These are phyloP conservation scores for Dicorynia guianensis DNA, from an alignment of 306 rosid genomes.

Conservation along the genomic window DNA sequence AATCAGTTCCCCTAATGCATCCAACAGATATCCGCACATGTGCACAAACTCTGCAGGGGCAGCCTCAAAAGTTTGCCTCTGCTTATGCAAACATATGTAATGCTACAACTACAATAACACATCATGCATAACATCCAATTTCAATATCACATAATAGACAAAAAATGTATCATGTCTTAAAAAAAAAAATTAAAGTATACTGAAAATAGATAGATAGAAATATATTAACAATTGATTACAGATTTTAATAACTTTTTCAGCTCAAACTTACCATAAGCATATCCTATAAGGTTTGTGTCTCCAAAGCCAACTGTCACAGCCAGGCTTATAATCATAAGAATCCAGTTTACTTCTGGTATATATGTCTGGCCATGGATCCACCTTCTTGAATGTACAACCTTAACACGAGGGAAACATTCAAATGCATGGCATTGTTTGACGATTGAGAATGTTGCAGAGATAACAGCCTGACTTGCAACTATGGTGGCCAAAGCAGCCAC, in stretches of 20 bases:
- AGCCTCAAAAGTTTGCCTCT: neutral
- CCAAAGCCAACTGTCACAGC: slow-evolving; percentile 68
- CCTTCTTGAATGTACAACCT: slow-evolving; percentile 79
- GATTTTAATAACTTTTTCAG: slow-evolving; percentile 17
- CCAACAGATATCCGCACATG: neutral
- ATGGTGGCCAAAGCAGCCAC: slow-evolving; percentile 72
- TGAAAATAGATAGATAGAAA: slow-evolving; percentile 27
- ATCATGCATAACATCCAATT: slow-evolving; percentile 14
- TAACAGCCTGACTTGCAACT: slow-evolving; percentile 80
- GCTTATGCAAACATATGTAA: neutral
- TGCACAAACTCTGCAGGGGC: neutral
- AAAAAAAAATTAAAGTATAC: neutral
- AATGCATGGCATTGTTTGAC: slow-evolving; percentile 82
- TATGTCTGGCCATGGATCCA: slow-evolving; percentile 83
- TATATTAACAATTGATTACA: slow-evolving; percentile 31
- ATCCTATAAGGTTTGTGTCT: slow-evolving; percentile 57
- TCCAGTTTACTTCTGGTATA: slow-evolving; percentile 91
- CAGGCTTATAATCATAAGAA: slow-evolving; percentile 77
- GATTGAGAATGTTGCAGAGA: slow-evolving; percentile 70
- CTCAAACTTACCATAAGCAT: slow-evolving; percentile 73
- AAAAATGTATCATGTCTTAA: slow-evolving; percentile 24
- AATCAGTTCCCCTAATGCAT: neutral
- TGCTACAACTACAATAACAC: neutral
- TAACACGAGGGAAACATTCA: slow-evolving; percentile 87
- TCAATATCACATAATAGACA: slow-evolving; percentile 31